Conservation (phyloP, 148 eudicot species). For the Camellia japonica region DNA sequence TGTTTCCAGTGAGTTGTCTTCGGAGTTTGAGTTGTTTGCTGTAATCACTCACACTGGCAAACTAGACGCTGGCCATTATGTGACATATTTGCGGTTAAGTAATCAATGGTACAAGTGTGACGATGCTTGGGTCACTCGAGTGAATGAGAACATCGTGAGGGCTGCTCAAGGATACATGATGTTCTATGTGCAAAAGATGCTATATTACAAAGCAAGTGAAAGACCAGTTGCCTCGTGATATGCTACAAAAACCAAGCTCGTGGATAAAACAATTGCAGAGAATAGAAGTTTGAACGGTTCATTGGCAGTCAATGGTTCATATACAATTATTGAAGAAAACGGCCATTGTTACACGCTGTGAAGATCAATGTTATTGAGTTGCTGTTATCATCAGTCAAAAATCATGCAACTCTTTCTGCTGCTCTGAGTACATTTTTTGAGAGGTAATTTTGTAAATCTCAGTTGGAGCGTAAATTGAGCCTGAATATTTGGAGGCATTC, state of each 20-base stretch:
- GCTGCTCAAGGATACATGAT: conserved; percentile 84
- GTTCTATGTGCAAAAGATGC: conserved; percentile 78
- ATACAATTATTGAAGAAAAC: background rate
- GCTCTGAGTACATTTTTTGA: background rate
- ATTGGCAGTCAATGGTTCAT: background rate
- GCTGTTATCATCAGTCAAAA: background rate
- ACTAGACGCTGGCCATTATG: conserved; percentile 72
- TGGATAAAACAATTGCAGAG: background rate
- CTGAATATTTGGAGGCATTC: conserved; percentile 12
- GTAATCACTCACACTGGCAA: conserved; percentile 70
- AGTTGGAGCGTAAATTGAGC: background rate
- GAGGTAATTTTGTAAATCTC: conserved; percentile 4
- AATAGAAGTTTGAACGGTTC: background rate
- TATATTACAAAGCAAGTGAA: conserved; percentile 66
- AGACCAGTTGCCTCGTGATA: conserved; percentile 26
- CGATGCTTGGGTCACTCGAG: conserved; percentile 79
- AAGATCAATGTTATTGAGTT: background rate
- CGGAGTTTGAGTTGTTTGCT: conserved; percentile 79
- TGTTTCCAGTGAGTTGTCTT: conserved; percentile 45
- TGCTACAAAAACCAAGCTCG: background rate
- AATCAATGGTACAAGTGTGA: conserved; percentile 86
- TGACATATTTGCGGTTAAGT: conserved; percentile 68
- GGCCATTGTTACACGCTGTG: background rate
- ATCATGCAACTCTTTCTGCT: conserved; percentile 7
- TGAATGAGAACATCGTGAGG: conserved; percentile 61